Conservation (phyloP, 257 asterid genomes). For the Ilex asprella region DNA sequence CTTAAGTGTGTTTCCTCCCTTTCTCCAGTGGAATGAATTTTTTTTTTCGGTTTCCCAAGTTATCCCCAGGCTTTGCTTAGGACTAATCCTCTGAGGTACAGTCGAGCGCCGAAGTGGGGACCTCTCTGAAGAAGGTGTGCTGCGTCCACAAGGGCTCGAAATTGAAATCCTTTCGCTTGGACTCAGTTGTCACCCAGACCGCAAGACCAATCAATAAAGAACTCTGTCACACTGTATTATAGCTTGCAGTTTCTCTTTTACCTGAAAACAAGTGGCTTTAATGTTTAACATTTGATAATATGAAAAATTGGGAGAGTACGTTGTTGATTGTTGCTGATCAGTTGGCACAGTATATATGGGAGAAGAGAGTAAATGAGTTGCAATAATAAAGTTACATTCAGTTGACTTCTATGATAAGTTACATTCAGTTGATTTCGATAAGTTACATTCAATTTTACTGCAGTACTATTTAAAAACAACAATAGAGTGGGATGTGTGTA, state of each 20-base stretch:
- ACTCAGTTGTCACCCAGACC: conserved; percentile 31
- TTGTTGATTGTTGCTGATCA: conserved; percentile 33
- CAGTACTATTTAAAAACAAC: conserved; percentile 49
- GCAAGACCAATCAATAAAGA: conserved; percentile 51
- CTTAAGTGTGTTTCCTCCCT: conserved; percentile 58
- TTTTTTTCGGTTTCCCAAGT: too few species aligned
- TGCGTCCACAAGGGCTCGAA: too few species aligned
- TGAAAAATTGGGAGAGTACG: too few species aligned
- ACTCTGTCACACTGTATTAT: conserved; percentile 80
- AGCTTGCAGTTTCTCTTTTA: conserved; percentile 75
- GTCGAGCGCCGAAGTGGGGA: too few species aligned
- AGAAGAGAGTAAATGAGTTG: conserved; percentile 8
- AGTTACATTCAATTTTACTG: conserved; percentile 73
- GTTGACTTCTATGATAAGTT: too few species aligned
- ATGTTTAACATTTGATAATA: too few species aligned
- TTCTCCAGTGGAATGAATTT: conserved; percentile 45
- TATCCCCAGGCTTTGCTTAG: too few species aligned
- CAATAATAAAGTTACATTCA: too few species aligned
- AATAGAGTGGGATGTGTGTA: conserved; percentile 54
- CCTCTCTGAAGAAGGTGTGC: too few species aligned
- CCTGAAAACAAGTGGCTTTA: conserved; percentile 71
- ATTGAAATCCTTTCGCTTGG: conserved; percentile 37
- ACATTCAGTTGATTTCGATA: conserved; percentile 35
- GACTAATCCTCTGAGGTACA: too few species aligned
- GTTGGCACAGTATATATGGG: conserved; percentile 75